Evolutionary conservation across 2,329 filamentous ascomycete genomes (phyloP).

Genomic region (Clathrospora elynae): DNA sequence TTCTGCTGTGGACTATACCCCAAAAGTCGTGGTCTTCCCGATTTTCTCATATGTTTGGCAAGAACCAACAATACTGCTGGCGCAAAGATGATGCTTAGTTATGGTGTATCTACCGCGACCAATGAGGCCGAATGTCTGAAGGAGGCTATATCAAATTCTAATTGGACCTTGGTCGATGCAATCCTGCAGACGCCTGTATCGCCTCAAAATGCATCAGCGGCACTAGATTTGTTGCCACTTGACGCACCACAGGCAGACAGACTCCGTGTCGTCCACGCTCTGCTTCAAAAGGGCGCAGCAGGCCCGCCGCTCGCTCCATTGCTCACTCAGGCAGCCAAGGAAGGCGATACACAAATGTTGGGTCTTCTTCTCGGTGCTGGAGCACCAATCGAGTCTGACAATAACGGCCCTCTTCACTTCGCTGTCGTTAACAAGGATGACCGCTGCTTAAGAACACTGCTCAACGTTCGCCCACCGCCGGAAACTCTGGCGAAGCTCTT

Average conservation of each 20-base stretch:
- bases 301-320: slow-evolving; percentile 34
- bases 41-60: slow-evolving; percentile 37
- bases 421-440: slow-evolving; percentile 34
- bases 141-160: slow-evolving; percentile 33
- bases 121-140: slow-evolving; percentile 41
- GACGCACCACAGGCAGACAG: slow-evolving; percentile 29
- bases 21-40: slow-evolving; percentile 31
- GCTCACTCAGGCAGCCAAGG: slow-evolving; percentile 37
- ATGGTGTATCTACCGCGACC: slow-evolving; percentile 36
- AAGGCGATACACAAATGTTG: slow-evolving; percentile 34
- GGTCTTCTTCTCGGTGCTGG: slow-evolving; percentile 39
- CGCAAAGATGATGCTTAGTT: slow-evolving; percentile 39
- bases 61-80: slow-evolving; percentile 36
- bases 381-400: slow-evolving; percentile 26
- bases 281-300: slow-evolving; percentile 37
- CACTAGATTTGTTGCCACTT: slow-evolving; percentile 29
- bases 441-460: slow-evolving; percentile 26
- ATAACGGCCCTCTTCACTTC: slow-evolving; percentile 26
- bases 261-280: slow-evolving; percentile 29
- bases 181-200: slow-evolving; percentile 35
- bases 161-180: slow-evolving; percentile 36
- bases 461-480: slow-evolving; percentile 29
- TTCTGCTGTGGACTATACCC: slow-evolving; percentile 43
- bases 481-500: slow-evolving; percentile 31
- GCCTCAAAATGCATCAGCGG: slow-evolving; percentile 35